Evolutionary conservation across 1,284 basidiomycete species (phyloP).

Genomic region (Puccinia hordei): DNA sequence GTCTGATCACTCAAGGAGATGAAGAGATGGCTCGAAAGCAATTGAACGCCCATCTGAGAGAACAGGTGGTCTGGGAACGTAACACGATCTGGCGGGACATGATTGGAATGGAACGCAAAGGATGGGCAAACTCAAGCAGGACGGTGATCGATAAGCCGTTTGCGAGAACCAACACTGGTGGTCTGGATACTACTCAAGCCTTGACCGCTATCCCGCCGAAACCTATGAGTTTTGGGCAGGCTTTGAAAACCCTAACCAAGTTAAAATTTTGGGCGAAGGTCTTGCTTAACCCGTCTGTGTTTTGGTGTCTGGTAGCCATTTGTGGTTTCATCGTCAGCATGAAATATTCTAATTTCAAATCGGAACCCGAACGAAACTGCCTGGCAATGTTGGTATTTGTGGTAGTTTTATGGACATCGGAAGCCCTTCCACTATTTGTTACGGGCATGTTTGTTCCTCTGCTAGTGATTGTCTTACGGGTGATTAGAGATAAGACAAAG

Average conservation of each 20-base stretch:
- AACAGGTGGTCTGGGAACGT: slow-evolving; percentile 85
- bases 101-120: slow-evolving; percentile 78
- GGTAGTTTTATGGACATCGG: slow-evolving; percentile 93
- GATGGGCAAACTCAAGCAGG: slow-evolving; percentile 58
- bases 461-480: slow-evolving; percentile 80
- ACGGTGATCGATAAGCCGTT: slow-evolving; percentile 53
- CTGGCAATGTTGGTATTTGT: slow-evolving; percentile 87
- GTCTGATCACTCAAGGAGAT: slow-evolving; percentile 81
- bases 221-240: slow-evolving; percentile 5
- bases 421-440: slow-evolving; percentile 95
- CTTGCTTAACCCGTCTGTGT: slow-evolving; percentile 60
- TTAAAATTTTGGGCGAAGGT: slow-evolving; percentile 9
- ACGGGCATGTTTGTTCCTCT: slow-evolving; percentile 88
- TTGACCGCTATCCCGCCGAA: slow-evolving; percentile 59
- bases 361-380: slow-evolving; percentile 82
- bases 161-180: slow-evolving; percentile 51
- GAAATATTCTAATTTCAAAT: slow-evolving; percentile 67
- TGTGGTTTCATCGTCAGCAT: slow-evolving; percentile 67
- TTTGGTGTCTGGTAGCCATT: slow-evolving; percentile 65
- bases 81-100: slow-evolving; percentile 97
- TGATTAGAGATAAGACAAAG: slow-evolving; percentile 71
- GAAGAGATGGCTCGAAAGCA: slow-evolving; percentile 73
- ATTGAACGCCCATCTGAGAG: slow-evolving; percentile 82
- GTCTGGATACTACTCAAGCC: slow-evolving; percentile 63
- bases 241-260: not conserved